Base-by-base conservation (phyloP, 345 rosid species). In the Corchorus olitorius region DNA sequence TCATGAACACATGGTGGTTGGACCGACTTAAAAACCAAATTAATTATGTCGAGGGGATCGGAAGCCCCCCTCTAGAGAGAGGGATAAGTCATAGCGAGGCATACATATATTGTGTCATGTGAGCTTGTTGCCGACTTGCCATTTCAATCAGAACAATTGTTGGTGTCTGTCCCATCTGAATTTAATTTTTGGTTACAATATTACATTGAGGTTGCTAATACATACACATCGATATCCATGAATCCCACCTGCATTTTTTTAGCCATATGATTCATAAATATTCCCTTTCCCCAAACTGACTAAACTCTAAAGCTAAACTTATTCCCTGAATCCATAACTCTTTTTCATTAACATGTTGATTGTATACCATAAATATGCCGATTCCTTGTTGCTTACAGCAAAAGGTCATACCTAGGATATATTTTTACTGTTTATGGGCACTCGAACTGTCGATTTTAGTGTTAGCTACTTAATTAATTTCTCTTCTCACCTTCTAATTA, bases 1-100 rank as follows among this genome's bases (percentile, higher is more conserved):
- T 35, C 59, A 69, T 33, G 60, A 69, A 50, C 60, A 69, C 60
- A 50, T 52, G 73, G 61, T 34, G 61, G 72, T 68, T 68, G 72
- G 72, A 68, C 58, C 56, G 71, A 66, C 71, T 12, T 66, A 16
- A 1, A 53, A 14, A 45, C 20, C 54, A 53, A 11, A 46, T 66
- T 20, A 46, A 46, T 41, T 35, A 41, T 65, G 35, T 43, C 69
- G 2, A 7, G n/a, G 33, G 49, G n/a, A 39, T 39, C 27, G 27
- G 43, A 39, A 0, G 69, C 33, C 69, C 50, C 27, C 50, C 14
- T 8, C 17, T 22, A 6, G 7, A 3, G 11, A 1, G 22, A 65
- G 52, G n/a, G 1, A 0, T 65, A 50, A 67, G 20, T 19, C 55
- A 67, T 46, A 12, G 27, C 27, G 19, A 67, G 72, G 56, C 72